Conservation (phyloP, 2,329 filamentous ascomycete genomes). For the Trichoderma atroviride region DNA sequence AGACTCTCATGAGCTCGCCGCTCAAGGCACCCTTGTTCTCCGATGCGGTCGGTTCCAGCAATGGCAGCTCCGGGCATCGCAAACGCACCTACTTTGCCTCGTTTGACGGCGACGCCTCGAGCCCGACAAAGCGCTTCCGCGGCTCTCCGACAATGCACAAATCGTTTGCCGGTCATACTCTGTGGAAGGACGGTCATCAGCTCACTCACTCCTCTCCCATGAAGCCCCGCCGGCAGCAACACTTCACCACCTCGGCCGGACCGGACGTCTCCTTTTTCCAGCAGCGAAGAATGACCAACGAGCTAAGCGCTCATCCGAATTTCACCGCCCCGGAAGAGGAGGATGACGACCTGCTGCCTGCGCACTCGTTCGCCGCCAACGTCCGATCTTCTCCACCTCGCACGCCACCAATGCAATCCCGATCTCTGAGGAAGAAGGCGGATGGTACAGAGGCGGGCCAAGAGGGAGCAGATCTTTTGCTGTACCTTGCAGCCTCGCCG, state of each 20-base stretch:
- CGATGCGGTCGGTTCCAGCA: conserved; percentile 74
- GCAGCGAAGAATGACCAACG: conserved; percentile 67
- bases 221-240: conserved; percentile 72
- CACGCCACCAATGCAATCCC: conserved; percentile 72
- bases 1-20: conserved; percentile 78
- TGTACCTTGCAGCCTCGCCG: conserved; percentile 89
- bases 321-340: conserved; percentile 71
- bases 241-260: conserved; percentile 71
- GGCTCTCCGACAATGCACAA: conserved; percentile 61
- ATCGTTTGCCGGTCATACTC: conserved; percentile 57
- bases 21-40: conserved; percentile 83
- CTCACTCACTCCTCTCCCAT: conserved; percentile 85
- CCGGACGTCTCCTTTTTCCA: conserved; percentile 80
- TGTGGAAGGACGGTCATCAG: conserved; percentile 74
- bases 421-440: conserved; percentile 53
- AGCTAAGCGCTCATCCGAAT: conserved; percentile 58
- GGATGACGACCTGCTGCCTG: conserved; percentile 78
- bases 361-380: conserved; percentile 70
- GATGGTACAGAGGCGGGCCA: conserved; percentile 61
- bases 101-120: conserved; percentile 59
- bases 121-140: conserved; percentile 70
- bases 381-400: conserved; percentile 79
- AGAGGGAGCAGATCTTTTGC: conserved; percentile 77
- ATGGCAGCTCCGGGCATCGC: conserved; percentile 65
- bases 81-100: conserved; percentile 65